These are phyloP conservation scores for Ophiostoma triangulosporum DNA, from an alignment of 2,329 filamentous ascomycete genomes.

Conservation along the genomic window DNA sequence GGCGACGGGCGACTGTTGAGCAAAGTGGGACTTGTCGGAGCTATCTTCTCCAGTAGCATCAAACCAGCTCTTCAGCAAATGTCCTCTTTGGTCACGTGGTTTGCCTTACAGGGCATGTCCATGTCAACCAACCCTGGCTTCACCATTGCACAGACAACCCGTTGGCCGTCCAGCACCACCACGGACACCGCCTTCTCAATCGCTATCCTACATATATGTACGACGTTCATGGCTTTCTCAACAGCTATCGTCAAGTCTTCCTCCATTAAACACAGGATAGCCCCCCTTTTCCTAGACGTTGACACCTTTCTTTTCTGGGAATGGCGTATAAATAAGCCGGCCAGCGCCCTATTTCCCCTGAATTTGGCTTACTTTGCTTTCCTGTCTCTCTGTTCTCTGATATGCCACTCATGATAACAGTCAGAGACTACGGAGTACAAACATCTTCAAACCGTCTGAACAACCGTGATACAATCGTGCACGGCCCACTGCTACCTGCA, in stretches of 20 bases:
- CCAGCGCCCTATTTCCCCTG: slow-evolving; percentile 8
- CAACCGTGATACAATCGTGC: no score
- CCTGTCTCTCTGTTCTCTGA: neutral
- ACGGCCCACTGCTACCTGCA: neutral
- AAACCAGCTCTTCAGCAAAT: no score
- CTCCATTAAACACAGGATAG: neutral
- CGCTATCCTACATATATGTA: no score
- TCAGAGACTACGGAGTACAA: no score
- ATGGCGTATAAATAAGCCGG: slow-evolving; percentile 10
- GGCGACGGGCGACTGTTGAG: neutral
- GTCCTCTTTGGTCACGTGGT: no score
- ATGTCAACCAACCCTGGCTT: neutral
- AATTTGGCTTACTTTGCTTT: slow-evolving; percentile 1
- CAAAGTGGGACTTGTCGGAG: neutral
- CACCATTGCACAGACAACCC: neutral
- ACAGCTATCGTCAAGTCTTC: no score
- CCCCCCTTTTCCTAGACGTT: slow-evolving; percentile 10
- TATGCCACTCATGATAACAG: no score
- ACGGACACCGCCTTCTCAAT: neutral
- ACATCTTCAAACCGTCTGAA: no score
- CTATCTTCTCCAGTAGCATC: neutral
- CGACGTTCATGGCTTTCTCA: no score
- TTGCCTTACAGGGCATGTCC: no score
- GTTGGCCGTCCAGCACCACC: neutral
- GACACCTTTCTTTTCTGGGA: slow-evolving; percentile 12